A percentile compares a stretch with the other conserved stretches of the same genome.
These are phyloP conservation scores for Eucalyptus rudis DNA, from an alignment of 345 rosid genomes.

Conservation along the genomic window DNA sequence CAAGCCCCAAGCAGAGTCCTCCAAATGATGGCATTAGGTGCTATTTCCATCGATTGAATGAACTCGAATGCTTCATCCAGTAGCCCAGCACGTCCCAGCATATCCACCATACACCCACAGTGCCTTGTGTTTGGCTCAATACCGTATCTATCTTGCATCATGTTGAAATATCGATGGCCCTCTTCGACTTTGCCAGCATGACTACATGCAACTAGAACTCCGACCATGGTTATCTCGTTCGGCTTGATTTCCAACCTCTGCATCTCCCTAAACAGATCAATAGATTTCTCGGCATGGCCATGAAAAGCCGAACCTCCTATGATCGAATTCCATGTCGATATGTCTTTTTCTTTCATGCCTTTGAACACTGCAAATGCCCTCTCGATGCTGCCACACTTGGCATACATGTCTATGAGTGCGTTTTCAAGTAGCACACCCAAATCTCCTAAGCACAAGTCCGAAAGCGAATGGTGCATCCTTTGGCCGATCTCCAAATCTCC, in stretches of 20 bases:
- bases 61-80: conserved; percentile 28
- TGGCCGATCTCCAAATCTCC: conserved; percentile 3
- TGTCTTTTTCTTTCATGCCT: conserved; percentile 5
- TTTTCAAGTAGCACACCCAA: background rate
- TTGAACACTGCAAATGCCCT: conserved; percentile 24
- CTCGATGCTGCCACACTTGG: conserved; percentile 15
- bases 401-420: conserved; percentile 7
- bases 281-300: conserved; percentile 26
- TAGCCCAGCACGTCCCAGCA: conserved; percentile 33
- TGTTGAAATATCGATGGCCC: conserved; percentile 16
- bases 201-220: conserved; percentile 37
- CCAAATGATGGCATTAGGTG: conserved; percentile 29
- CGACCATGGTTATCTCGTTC: conserved; percentile 19
- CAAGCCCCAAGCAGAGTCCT: conserved; percentile 46
- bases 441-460: background rate
- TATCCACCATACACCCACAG: conserved; percentile 39
- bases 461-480: background rate
- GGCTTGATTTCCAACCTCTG: conserved; percentile 16
- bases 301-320: conserved; percentile 35
- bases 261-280: conserved; percentile 26
- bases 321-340: conserved; percentile 32
- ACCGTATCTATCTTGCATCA: conserved; percentile 11
- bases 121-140: conserved; percentile 26
- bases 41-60: conserved; percentile 15
- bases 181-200: conserved; percentile 34